These are phyloP conservation scores for Cladosporium colombiae DNA, from an alignment of 2,329 filamentous ascomycete species.

Conservation along the genomic window DNA sequence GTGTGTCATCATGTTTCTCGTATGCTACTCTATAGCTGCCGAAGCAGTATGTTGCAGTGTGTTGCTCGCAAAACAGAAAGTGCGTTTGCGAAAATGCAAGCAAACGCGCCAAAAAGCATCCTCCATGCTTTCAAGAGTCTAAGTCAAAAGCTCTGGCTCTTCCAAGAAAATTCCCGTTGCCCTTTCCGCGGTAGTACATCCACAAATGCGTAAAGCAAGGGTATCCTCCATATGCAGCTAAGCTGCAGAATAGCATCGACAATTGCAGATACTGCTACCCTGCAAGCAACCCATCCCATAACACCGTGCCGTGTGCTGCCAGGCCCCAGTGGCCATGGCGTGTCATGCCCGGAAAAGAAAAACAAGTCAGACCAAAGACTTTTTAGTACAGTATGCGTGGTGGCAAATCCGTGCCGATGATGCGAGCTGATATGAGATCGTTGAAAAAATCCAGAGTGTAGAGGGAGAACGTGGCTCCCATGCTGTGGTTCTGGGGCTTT, in stretches of 20 bases:
- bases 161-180: neutral
- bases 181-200: conserved; percentile 7
- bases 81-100: conserved; percentile 7
- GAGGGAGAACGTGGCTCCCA: conserved; percentile 12
- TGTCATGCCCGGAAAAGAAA: conserved; percentile 1
- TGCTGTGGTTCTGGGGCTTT: conserved; percentile 16
- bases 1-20: conserved; percentile 12
- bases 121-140: conserved; percentile 11
- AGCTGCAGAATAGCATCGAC: conserved; percentile 5
- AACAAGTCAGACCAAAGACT: neutral
- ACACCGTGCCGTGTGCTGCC: conserved; percentile 8
- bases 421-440: neutral
- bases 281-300: neutral
- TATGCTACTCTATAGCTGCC: conserved; percentile 6
- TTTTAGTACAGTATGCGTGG: conserved; percentile 14
- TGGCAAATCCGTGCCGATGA: conserved; percentile 11
- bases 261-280: conserved; percentile 11
- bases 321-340: conserved; percentile 3
- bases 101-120: conserved; percentile 8
- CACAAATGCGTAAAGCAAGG: conserved; percentile 12
- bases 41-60: neutral
- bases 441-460: conserved; percentile 11
- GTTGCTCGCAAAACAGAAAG: neutral
- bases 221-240: conserved; percentile 14
- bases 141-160: neutral